phyloP scores from a whole-genome alignment of 1,284 basidiomycete species.

The Ganoderma resinaceum region DNA sequence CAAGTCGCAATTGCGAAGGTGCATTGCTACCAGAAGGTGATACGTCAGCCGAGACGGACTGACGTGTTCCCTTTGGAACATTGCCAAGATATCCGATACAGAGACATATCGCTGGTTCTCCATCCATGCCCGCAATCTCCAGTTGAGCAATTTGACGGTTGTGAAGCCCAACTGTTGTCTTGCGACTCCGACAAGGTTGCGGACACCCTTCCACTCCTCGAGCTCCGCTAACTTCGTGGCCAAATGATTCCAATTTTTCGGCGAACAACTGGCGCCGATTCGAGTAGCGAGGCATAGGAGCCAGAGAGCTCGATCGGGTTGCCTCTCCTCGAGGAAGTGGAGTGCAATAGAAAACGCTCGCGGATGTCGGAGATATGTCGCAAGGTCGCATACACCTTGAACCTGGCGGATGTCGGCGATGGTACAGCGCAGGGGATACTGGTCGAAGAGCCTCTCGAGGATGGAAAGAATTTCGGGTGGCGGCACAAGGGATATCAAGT shows the following conservation, averaged over 20 bases:
- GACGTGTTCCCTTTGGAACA: conserved; percentile 55
- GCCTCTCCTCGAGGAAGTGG: conserved; percentile 48
- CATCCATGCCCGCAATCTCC: conserved; percentile 64
- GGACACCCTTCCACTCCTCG: conserved; percentile 57
- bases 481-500: conserved; percentile 7
- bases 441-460: conserved; percentile 23
- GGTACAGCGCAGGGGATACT: conserved; percentile 7
- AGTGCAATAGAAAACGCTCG: conserved; percentile 51
- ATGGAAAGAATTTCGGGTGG: conserved; percentile 19
- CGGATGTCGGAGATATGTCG: conserved; percentile 43
- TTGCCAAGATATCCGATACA: conserved; percentile 53
- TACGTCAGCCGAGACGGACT: conserved; percentile 65
- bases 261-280: conserved; percentile 56
- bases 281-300: conserved; percentile 55
- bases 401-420: conserved; percentile 4
- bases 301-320: conserved; percentile 49
- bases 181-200: conserved; percentile 53
- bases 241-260: conserved; percentile 51
- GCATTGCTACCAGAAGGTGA: conserved; percentile 68
- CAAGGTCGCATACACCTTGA: conserved; percentile 28
- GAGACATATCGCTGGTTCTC: conserved; percentile 56
- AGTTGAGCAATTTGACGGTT: conserved; percentile 68
- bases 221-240: conserved; percentile 21
- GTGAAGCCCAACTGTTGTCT: conserved; percentile 53
- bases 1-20: conserved; percentile 73